Evolutionary conservation across 2,329 filamentous ascomycete genomes (phyloP).

Genomic region (Penicillium aurantiogriseum): DNA sequence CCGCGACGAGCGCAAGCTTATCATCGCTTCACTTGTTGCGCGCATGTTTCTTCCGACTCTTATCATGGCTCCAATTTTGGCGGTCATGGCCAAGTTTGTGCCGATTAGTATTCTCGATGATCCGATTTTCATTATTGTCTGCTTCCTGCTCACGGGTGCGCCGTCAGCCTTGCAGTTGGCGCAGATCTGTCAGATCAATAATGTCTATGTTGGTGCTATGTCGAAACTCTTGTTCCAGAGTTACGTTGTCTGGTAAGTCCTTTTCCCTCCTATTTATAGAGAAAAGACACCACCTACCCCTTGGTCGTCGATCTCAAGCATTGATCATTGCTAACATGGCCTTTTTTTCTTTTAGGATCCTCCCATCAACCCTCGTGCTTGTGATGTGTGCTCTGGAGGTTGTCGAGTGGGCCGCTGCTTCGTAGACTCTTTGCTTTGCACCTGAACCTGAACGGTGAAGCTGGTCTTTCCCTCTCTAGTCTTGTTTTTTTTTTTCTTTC

Average conservation of each 20-base stretch:
- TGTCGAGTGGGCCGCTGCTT: slow-evolving; percentile 72
- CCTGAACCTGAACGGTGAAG: neutral
- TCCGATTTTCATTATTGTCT: slow-evolving; percentile 96
- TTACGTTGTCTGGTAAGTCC: slow-evolving; percentile 82
- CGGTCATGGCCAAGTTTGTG: slow-evolving; percentile 82
- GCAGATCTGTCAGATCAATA: slow-evolving; percentile 98
- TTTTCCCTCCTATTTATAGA: neutral
- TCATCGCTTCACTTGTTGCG: slow-evolving; percentile 80
- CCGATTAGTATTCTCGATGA: slow-evolving; percentile 94
- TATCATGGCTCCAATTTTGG: slow-evolving; percentile 88
- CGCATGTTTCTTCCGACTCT: slow-evolving; percentile 90
- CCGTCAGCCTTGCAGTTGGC: slow-evolving; percentile 91
- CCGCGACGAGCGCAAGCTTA: slow-evolving; percentile 67
- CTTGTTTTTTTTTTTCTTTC: neutral
- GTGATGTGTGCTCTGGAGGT: slow-evolving; percentile 92
- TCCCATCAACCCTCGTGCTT: slow-evolving; percentile 85
- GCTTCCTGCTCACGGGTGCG: slow-evolving; percentile 91
- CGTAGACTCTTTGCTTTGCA: slow-evolving; percentile 10
- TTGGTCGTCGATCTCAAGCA: neutral
- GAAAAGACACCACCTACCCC: neutral
- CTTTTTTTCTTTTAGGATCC: slow-evolving; percentile 60
- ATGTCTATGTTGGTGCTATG: slow-evolving; percentile 94
- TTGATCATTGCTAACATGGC: slow-evolving; percentile 19
- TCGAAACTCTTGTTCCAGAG: slow-evolving; percentile 90
- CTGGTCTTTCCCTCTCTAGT: slow-evolving; percentile 1